Evolutionary conservation across 2,329 filamentous ascomycete species (phyloP), one percentile per base, ranked within the genome.

Genomic region (Spiromastix sp.): DNA sequence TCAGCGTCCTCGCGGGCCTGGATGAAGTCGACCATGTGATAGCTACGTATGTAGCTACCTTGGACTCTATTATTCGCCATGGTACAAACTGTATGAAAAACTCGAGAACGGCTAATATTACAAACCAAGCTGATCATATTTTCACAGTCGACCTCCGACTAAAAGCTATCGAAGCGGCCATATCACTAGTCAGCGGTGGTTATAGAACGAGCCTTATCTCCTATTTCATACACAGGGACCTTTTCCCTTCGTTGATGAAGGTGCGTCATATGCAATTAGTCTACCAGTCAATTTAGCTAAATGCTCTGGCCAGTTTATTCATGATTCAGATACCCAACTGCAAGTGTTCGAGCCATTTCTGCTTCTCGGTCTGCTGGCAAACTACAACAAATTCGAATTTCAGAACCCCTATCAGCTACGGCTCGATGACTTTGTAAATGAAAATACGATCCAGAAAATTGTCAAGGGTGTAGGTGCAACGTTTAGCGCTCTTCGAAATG

Each of bases 381-480:
- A 96, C 62, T 96, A 96, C 71, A 96, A 98, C 71, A 98, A 96
- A 59, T 98, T 98, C 52, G 91, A 98, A 59, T 89, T 93, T 38
- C 87, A 94, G 55, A 98, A 98, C 48, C 89, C 89, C 1, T 98
- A 98, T 50, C 81, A 91, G 49, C 67, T 93, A 43, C 82, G 89
- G 18, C 71, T 98, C 11, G 86, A 89, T 49, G 87, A 96, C 57
- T 96, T 96, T 59, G 85, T 95, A 50, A 94, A 98, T 53, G 87
- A 96, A 52, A 67, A 71, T 0, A 81, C 82, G 2, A 95, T 96
- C 49, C 74, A 80, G 40, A 85, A 84, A 51, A 83, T 94, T 43
- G 77, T 93, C 29, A 68, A 68, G 32, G 81, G 81, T 38, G 74
- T 94, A 15, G 85, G 86, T 2, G 65, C 73, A 37, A 79, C 81